Evolutionary conservation across 2,329 filamentous ascomycete species (phyloP), one percentile per base, ranked within the genome.

Genomic region (Trichoderma sp.): DNA sequence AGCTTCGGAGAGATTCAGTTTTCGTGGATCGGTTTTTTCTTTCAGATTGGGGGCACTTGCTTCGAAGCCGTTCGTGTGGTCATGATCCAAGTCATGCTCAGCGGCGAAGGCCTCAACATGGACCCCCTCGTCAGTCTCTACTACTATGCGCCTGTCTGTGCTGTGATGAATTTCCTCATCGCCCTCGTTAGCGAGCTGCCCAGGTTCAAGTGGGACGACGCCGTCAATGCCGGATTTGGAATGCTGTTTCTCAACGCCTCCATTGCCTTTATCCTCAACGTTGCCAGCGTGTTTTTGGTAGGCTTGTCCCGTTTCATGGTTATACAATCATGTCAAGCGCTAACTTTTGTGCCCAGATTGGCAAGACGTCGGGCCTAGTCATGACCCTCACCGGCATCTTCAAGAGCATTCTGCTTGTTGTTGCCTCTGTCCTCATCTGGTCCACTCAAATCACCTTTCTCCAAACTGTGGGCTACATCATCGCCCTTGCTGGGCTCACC

Each of bases 131-230:
- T 95, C 67, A 92, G 90, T 39, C 84, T 96, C 24, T 96, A 96
- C 83, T 96, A 96, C 82, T 96, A 92, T 74, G 92, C 92, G 0
- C 92, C 92, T 5, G 88, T 92, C 56, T 96, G 92, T 78, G 90
- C 91, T 56, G 78, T 89, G 71, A 92, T 93, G 88, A 96, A 96
- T 79, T 81, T 89, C 64, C 71, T 89, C 44, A 86, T 92, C 41
- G 87, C 89, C 67, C 75, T 91, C 65, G 80, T 90, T 70, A 81
- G 86, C n/a, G 91, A 96, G 78, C 75, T 90, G 2, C 85, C 85
- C 43, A 80, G 74, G 44, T 86, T 96, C 78, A 82, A 85, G 54
- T 82, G 88, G 78, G 83, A 79, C 50, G 88, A 93, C 70, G 79
- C 93, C 68, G 82, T 86, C 72, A 81, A 83, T 30, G 76, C 91